A percentile compares a stretch with the other conserved stretches of the same genome.
Conservation (phyloP, 768 basidiomycete species). For the Cystoderma amianthinum region DNA sequence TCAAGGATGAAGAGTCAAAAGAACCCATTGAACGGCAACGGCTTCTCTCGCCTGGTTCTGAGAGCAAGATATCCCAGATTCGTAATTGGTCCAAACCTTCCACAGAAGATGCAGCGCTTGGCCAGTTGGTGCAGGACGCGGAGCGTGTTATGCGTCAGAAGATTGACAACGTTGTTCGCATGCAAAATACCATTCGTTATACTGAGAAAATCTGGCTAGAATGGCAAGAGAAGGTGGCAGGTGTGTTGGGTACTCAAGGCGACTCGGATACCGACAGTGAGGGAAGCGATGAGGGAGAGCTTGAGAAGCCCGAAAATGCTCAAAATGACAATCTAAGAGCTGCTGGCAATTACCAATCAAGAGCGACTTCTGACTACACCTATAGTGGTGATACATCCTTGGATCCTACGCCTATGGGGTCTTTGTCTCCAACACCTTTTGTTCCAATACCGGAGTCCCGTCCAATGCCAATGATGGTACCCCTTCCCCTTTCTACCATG, state of each 20-base stretch:
- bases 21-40: slow-evolving; percentile 92
- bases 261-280: slow-evolving; percentile 46
- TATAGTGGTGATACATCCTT: slow-evolving; percentile 39
- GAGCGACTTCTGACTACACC: slow-evolving; percentile 61
- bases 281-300: slow-evolving; percentile 34
- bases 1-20: slow-evolving; percentile 88
- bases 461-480: slow-evolving; percentile 17
- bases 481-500: slow-evolving; percentile 18
- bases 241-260: slow-evolving; percentile 49
- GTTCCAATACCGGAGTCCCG: slow-evolving; percentile 13
- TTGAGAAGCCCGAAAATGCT: too few species aligned
- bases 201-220: slow-evolving; percentile 96
- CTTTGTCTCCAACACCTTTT: slow-evolving; percentile 38
- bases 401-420: slow-evolving; percentile 67
- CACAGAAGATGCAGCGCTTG: slow-evolving; percentile 80
- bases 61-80: slow-evolving; percentile 77
- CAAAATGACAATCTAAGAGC: slow-evolving; percentile 21
- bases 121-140: slow-evolving; percentile 78
- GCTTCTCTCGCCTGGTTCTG: slow-evolving; percentile 83
- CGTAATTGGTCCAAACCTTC: slow-evolving; percentile 83
- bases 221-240: slow-evolving; percentile 88
- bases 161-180: slow-evolving; percentile 88
- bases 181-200: slow-evolving; percentile 96
- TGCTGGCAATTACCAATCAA: slow-evolving; percentile 43
- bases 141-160: slow-evolving; percentile 90